Percentiles rank a stretch among this genome's conserved stretches.
Evolutionary conservation across 345 rosid species (phyloP).

Genomic region (Pelargonium nanum): DNA sequence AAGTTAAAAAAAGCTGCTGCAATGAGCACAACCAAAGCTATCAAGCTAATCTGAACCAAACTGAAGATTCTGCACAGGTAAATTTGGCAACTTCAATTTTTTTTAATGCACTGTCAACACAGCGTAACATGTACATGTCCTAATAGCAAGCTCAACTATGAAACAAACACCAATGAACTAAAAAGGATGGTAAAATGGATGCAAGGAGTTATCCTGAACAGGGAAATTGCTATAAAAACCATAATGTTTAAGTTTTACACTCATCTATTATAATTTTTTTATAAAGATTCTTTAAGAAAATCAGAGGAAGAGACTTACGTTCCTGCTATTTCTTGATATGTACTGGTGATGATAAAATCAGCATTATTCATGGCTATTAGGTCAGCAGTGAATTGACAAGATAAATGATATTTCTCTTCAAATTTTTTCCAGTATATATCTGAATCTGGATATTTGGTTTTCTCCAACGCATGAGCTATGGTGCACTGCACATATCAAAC

Average conservation of each 20-base stretch:
- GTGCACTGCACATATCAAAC: slow-evolving; percentile 80
- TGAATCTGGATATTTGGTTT: slow-evolving; percentile 98
- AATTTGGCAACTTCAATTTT: slow-evolving; percentile 9
- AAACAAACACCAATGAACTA: no score
- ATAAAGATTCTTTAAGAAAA: not conserved
- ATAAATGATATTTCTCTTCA: slow-evolving; percentile 89
- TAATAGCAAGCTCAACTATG: no score
- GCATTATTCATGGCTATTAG: slow-evolving; percentile 92
- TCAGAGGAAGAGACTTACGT: slow-evolving; percentile 45
- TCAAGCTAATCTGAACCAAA: not conserved
- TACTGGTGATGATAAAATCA: slow-evolving; percentile 95
- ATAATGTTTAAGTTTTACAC: not conserved
- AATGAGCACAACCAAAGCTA: not conserved
- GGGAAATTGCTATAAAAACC: no score
- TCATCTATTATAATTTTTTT: not conserved
- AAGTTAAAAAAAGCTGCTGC: slow-evolving; percentile 7
- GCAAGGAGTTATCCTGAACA: no score
- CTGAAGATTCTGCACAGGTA: slow-evolving; percentile 4
- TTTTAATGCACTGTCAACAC: not conserved
- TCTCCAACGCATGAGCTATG: slow-evolving; percentile 98
- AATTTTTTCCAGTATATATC: slow-evolving; percentile 95
- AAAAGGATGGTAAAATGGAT: no score
- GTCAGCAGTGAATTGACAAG: slow-evolving; percentile 98
- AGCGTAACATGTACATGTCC: no score
- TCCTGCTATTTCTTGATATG: slow-evolving; percentile 98